Conservation (phyloP, 2,329 filamentous ascomycete species). For the Fulvia fulva region DNA sequence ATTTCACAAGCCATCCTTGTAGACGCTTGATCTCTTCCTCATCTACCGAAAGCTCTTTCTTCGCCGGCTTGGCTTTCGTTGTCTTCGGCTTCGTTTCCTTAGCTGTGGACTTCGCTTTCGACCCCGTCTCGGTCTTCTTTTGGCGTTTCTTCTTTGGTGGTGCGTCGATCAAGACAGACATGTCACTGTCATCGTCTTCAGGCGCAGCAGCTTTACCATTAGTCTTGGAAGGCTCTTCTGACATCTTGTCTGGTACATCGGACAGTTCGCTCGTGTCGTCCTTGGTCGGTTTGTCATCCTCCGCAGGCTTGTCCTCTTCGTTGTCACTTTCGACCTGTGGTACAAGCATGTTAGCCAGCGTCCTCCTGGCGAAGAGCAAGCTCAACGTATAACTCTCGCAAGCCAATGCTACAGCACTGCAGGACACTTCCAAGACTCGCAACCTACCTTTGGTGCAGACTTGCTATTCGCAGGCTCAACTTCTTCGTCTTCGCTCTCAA, state of each 20-base stretch:
- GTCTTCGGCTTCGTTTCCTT: slow-evolving; percentile 41
- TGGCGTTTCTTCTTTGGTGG: slow-evolving; percentile 56
- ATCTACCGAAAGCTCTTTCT: slow-evolving; percentile 52
- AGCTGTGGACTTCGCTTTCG: slow-evolving; percentile 28
- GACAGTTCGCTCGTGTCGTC: slow-evolving; percentile 21
- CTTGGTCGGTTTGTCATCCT: slow-evolving; percentile 4
- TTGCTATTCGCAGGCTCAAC: slow-evolving; percentile 11
- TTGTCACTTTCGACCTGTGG: slow-evolving; percentile 1
- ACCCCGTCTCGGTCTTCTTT: slow-evolving; percentile 35
- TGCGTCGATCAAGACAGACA: slow-evolving; percentile 77
- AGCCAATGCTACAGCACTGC: not conserved
- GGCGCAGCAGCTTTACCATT: slow-evolving; percentile 12
- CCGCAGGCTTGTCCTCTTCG: slow-evolving; percentile 11
- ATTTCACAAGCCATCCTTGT: slow-evolving; percentile 82
- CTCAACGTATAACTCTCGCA: too few species aligned
- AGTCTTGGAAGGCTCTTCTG: slow-evolving; percentile 12
- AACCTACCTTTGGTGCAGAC: not conserved
- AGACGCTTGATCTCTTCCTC: slow-evolving; percentile 82
- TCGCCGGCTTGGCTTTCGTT: slow-evolving; percentile 25
- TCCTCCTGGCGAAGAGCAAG: too few species aligned
- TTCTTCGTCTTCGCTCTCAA: slow-evolving; percentile 9
- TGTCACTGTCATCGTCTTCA: slow-evolving; percentile 51
- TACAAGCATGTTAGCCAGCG: not conserved
- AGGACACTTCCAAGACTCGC: not conserved
- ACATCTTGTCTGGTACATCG: slow-evolving; percentile 16